These are phyloP conservation scores for Cucumis sativus DNA, from an alignment of 306 rosid species.

Conservation along the genomic window Cucumber_9930_V3 NC_026656.2:21122501-21123000, in stretches of 20 bases:
- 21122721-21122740: too few species aligned
- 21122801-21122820: slow-evolving; percentile 72
- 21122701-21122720: background rate
- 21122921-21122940: slow-evolving; percentile 61
- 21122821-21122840: slow-evolving; percentile 60
- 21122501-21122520: slow-evolving; percentile 52
- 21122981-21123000: background rate
- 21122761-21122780: slow-evolving; percentile 21
- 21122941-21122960: slow-evolving; percentile 24
- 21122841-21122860: slow-evolving; percentile 72
- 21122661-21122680: slow-evolving; percentile 41
- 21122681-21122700: slow-evolving; percentile 55
- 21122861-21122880: slow-evolving; percentile 44
- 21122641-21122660: slow-evolving; percentile 34
- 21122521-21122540: slow-evolving; percentile 33
- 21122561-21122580: slow-evolving; percentile 73
- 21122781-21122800: slow-evolving; percentile 55
- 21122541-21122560: slow-evolving; percentile 55
- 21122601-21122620: slow-evolving; percentile 64
- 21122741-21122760: background rate
- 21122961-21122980: background rate
- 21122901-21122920: slow-evolving; percentile 37
- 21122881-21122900: slow-evolving; percentile 39
- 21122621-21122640: slow-evolving; percentile 75
- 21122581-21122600: slow-evolving; percentile 69